Evolutionary conservation across 2,329 filamentous ascomycete genomes (phyloP).

Genomic region (Colletotrichum higginsianum): DNA sequence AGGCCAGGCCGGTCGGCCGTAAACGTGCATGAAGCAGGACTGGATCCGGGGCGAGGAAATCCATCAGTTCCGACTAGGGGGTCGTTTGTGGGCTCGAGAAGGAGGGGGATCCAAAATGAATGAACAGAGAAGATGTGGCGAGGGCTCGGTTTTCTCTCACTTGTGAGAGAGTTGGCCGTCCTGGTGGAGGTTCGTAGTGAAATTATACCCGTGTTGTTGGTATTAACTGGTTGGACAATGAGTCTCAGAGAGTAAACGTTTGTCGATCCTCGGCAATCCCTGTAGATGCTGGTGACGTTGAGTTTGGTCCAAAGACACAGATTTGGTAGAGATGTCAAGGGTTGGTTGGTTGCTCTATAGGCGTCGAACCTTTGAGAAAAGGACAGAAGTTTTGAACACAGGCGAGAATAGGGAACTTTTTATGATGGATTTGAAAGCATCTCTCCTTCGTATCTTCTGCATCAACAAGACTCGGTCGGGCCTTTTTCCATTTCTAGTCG

Average conservation of each 20-base stretch:
- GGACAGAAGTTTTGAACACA: no score
- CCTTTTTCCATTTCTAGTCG: constrained; percentile 14
- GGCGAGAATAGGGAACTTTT: background rate
- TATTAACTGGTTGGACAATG: no score
- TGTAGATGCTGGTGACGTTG: no score
- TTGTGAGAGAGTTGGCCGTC: background rate
- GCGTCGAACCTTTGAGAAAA: no score
- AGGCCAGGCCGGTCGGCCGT: constrained; percentile 38
- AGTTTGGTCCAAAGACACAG: no score
- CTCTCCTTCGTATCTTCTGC: no score
- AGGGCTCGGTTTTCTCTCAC: no score
- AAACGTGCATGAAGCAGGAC: constrained; percentile 39
- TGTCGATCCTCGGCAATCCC: no score
- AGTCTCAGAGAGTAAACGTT: no score
- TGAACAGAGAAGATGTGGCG: background rate
- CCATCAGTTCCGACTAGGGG: background rate
- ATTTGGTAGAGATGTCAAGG: background rate
- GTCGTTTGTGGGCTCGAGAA: no score
- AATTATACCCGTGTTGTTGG: no score
- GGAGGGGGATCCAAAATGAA: background rate
- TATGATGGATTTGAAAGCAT: background rate
- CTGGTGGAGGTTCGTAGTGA: no score
- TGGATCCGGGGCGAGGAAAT: constrained; percentile 24
- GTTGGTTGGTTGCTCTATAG: background rate
- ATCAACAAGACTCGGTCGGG: constrained; percentile 7